Percentiles rank a stretch among this genome's conserved stretches.
These are phyloP conservation scores for Globisporangium heterothallicum DNA, from an alignment of 352 stramenopile genomes.

Conservation along the genomic window DNA sequence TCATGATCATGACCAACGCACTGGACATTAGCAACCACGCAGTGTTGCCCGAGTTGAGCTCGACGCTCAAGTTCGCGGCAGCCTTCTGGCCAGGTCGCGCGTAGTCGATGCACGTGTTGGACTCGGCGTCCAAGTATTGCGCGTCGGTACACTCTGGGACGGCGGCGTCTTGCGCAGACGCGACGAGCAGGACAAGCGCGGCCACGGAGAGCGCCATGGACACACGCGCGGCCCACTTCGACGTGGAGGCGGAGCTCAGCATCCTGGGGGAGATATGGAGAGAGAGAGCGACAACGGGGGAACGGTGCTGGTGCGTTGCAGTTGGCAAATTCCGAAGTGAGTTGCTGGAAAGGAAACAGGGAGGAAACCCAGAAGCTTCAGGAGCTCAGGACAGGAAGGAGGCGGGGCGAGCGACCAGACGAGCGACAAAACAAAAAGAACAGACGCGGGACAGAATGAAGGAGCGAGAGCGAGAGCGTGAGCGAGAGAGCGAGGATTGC, in stretches of 20 bases:
- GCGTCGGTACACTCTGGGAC: conserved; percentile 10
- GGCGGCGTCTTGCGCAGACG: conserved; percentile 1
- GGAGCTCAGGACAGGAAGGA: no score
- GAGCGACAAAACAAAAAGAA: not conserved
- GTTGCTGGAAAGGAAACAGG: no score
- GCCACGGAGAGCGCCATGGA: conserved; percentile 10
- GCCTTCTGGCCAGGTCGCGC: conserved; percentile 28
- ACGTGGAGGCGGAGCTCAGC: conserved; percentile 6
- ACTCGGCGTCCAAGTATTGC: conserved; percentile 33
- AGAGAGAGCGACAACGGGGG: not conserved
- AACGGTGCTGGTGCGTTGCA: conserved; percentile 1
- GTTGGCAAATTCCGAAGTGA: conserved; percentile 14
- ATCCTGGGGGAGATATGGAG: not conserved
- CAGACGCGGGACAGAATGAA: not conserved
- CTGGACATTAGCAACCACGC: conserved; percentile 54
- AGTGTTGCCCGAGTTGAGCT: conserved; percentile 48
- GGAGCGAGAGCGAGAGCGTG: no score
- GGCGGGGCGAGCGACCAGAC: not conserved
- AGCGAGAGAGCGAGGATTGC: no score
- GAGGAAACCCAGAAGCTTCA: no score
- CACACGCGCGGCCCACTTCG: conserved; percentile 8
- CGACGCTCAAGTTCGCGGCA: conserved; percentile 20
- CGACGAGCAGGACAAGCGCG: conserved; percentile 11
- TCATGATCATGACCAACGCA: conserved; percentile 71
- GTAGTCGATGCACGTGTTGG: conserved; percentile 37